Conservation (phyloP, 2,329 filamentous ascomycete species). For the Penicillium paneum region DNA sequence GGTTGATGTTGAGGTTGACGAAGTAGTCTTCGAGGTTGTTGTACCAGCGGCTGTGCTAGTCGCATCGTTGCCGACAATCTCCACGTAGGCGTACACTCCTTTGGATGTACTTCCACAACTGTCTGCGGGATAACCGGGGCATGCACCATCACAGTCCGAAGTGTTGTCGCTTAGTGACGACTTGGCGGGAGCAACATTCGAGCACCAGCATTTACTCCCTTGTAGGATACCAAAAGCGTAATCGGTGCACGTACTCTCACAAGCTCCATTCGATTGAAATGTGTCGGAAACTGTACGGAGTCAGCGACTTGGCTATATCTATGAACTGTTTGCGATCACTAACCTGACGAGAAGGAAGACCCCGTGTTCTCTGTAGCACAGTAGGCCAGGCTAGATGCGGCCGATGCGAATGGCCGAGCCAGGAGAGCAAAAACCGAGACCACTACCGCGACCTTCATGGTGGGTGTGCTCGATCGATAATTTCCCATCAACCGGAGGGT, state of each 20-base stretch:
- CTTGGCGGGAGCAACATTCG: slow-evolving; percentile 43
- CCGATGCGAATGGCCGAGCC: slow-evolving; percentile 22
- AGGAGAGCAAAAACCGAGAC: slow-evolving; percentile 26
- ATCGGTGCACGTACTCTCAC: slow-evolving; percentile 37
- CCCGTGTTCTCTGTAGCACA: slow-evolving; percentile 49
- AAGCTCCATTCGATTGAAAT: slow-evolving; percentile 49
- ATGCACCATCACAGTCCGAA: slow-evolving; percentile 39
- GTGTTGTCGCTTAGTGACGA: slow-evolving; percentile 28
- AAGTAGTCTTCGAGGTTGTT: slow-evolving; percentile 10
- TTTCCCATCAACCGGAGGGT: background rate
- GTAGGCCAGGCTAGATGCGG: slow-evolving; percentile 33
- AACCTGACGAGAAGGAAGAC: slow-evolving; percentile 36
- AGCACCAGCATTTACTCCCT: slow-evolving; percentile 50
- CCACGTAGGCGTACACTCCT: slow-evolving; percentile 45
- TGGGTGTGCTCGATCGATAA: slow-evolving; percentile 3
- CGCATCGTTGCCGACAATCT: slow-evolving; percentile 32
- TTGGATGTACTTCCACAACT: slow-evolving; percentile 42
- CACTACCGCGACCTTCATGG: slow-evolving; percentile 23
- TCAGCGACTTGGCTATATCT: slow-evolving; percentile 5
- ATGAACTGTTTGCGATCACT: slow-evolving; percentile 15
- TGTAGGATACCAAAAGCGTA: slow-evolving; percentile 49
- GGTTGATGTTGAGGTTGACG: slow-evolving; percentile 9
- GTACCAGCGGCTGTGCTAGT: slow-evolving; percentile 32
- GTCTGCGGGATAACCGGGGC: slow-evolving; percentile 49
- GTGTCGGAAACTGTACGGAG: slow-evolving; percentile 33